Base-by-base conservation (phyloP, 2,329 filamentous ascomycete species). In the Lasiodiplodia sp. region DNA sequence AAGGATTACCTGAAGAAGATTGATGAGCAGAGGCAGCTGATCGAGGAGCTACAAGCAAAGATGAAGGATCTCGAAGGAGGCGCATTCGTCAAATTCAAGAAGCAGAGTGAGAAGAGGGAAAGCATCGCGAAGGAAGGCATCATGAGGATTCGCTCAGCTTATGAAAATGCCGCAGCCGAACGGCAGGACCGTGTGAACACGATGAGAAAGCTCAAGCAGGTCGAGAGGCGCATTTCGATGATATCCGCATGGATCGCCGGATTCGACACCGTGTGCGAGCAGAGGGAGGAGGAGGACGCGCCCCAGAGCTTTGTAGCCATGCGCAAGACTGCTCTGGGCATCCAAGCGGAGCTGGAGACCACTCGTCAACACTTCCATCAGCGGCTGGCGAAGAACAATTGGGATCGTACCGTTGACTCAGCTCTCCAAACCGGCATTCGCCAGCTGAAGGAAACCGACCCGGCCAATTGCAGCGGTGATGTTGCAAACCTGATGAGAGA, bases 1-100 rank as follows among this genome's bases (percentile, higher is more conserved):
- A 99, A 99, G 84, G 96, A 99, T 81, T 99, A 97, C 82, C 83
- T 99, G 78, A 96, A 97, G 84, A 98, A 98, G 86, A 99, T 99
- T 75, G 95, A 99, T 77, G 96, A 99, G 82, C 95, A 99, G 79
- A 94, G 97, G 87, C 91, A 90, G n/a, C 82, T 97, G 76, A 99
- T 99, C 79, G 97, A 97, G 73, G 94, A 98, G 78, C 87, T 99
- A 67, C 94, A 96, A 82, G 92, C 92, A 31, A 93, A 97, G 79
- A 93, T 97, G 77, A 96, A 94, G 78, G 92, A 98, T 68, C 91
- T 91, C 4, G 96, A 98, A 77, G 88, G 87, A 47, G 84, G 89
- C 3, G 94, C 93, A 62, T 95, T 95, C 73, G 86, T 88, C 73
- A 98, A 98, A 76, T 97, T 97, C 82, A 90, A 90, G 74, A 97